These are phyloP conservation scores for Russula vinacea DNA, from an alignment of 768 basidiomycete genomes.

Conservation along the genomic window DNA sequence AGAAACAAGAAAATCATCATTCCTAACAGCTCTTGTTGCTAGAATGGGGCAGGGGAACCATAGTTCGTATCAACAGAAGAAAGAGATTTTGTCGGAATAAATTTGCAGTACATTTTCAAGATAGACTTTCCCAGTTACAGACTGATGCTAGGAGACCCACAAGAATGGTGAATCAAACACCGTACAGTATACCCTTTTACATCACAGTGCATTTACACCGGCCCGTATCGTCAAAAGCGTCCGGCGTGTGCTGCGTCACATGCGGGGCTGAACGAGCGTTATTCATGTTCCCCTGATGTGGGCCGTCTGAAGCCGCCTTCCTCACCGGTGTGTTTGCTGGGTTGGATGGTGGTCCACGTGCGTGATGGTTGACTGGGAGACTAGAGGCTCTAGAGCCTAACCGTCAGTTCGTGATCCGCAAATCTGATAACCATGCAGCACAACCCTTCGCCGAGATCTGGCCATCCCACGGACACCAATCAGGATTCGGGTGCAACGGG, in stretches of 20 bases:
- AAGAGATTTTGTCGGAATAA: too few relatives aligned
- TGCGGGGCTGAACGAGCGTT: not conserved
- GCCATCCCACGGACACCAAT: not conserved
- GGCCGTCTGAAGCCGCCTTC: not conserved
- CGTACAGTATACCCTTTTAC: too few relatives aligned
- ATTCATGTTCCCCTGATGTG: not conserved
- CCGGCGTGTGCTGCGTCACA: not conserved
- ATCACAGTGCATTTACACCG: not conserved
- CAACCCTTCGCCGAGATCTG: not conserved
- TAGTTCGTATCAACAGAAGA: too few relatives aligned
- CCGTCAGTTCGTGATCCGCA: not conserved
- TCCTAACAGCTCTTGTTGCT: too few relatives aligned
- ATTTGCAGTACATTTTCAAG: not conserved
- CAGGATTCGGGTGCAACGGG: not conserved
- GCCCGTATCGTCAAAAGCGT: not conserved
- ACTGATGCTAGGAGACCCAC: not conserved
- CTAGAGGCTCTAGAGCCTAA: not conserved
- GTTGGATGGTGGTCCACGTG: not conserved
- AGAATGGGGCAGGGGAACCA: too few relatives aligned
- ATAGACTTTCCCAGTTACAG: not conserved
- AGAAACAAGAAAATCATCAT: too few relatives aligned
- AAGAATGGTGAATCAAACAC: not conserved
- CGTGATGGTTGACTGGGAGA: not conserved
- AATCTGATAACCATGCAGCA: not conserved
- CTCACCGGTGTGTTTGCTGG: not conserved